These are phyloP conservation scores for Chamaenerion angustifolium DNA, from an alignment of 345 rosid genomes.

Conservation along the genomic window DNA sequence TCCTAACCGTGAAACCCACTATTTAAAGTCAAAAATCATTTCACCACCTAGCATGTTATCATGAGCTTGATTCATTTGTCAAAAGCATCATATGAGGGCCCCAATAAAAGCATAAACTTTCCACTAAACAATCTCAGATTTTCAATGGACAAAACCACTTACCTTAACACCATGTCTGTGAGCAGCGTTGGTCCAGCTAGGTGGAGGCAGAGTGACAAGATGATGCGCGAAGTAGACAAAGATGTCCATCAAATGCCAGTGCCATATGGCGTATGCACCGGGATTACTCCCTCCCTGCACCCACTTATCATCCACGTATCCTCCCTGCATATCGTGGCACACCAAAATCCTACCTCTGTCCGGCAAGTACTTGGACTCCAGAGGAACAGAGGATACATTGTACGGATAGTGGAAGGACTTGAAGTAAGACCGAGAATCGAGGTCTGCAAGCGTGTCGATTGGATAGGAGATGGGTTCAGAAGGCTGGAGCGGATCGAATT, in stretches of 20 bases:
- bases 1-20: too few species aligned
- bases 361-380: constrained; percentile 11
- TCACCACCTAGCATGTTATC: too few species aligned
- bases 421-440: constrained; percentile 48
- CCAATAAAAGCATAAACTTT: background rate
- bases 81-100: background rate
- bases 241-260: constrained; percentile 83
- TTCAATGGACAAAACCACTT: background rate
- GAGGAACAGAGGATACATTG: constrained; percentile 45
- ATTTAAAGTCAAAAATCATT: too few species aligned
- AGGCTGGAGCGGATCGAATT: constrained; percentile 35
- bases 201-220: constrained; percentile 79
- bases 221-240: constrained; percentile 73
- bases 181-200: constrained; percentile 86
- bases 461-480: constrained; percentile 64
- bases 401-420: constrained; percentile 72
- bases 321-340: constrained; percentile 77
- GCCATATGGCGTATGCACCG: constrained; percentile 58
- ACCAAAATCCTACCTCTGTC: constrained; percentile 52
- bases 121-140: background rate
- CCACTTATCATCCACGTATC: constrained; percentile 71
- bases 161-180: constrained; percentile 88
- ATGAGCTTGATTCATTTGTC: too few species aligned
- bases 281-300: constrained; percentile 63
- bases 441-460: constrained; percentile 46